Evolutionary conservation across 108 stramenopile genomes (phyloP), one percentile per base, ranked within the genome.

Genomic region (Nannochloropsis oceanica): DNA sequence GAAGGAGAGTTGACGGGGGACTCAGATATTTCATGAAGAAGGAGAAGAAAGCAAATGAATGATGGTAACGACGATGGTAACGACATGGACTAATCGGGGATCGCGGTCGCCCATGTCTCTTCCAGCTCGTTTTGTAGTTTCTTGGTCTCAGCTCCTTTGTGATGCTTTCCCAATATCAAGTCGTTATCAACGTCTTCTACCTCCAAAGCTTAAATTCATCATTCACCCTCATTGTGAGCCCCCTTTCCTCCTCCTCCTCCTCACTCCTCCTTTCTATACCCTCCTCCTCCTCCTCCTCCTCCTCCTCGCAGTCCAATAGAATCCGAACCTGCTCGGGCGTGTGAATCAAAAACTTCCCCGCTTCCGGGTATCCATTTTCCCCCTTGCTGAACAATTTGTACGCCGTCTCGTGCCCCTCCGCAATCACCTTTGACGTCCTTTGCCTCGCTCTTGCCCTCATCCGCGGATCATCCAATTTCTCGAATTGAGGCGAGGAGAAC

Each of bases 401-500:
- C 26, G 82, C 34, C 43, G 43, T 43, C 79, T 83, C 86, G 86
- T 87, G 83, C 8, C 46, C 83, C 83, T 87, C 83, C 42, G 86
- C 86, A 11, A 87, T 82, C 14, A 86, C 59, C 34, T 79, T 25
- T 0, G 86, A 80, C 22, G 86, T 86, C 25, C 27, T 44, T 22
- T 82, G 83, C 83, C 86, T 26, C 25, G 86, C 82, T 42, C 82
- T 46, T 14, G 84, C 87, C 12, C 84, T 44, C 26, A 84, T 43
- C 24, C 46, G 43, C 24, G 87, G 87, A 43, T 80, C 24, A 8
- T 81, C 18, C 34, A 88, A 42, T 27, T 84, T 25, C 84, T 88
- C 87, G 81, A 88, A 84, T 44, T 88, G 84, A 13, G 84, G 84
- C 84, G 84, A 46, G 14, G 84, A 50, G 87, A 88, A 88, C 42